Base-by-base conservation (phyloP, 2,329 filamentous ascomycete species). In the Cladophialophora chaetospira region DNA sequence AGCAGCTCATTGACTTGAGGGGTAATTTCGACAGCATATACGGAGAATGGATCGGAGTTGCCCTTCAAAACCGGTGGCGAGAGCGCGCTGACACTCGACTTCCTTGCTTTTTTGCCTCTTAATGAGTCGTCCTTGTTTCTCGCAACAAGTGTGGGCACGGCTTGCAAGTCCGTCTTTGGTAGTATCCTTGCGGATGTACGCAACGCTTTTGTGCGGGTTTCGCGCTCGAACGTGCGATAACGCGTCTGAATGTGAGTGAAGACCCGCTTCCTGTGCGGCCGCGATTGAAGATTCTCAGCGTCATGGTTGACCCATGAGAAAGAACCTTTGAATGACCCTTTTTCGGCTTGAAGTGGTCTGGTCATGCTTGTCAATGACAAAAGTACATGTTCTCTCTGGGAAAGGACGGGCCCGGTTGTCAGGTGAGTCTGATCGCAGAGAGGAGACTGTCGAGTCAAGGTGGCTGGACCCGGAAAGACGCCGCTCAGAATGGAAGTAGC, bases 191-290 rank as follows among this genome's bases (percentile, higher is more conserved):
- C 35, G 2, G 35, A 38, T 38, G 35, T 17, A 10, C 35, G 35
- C 35, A 38, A 38, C 11, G 35, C 15, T 17, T 38, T 38, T 38
- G 35, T 38, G n/a, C 35, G 35, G 21, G 9, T 38, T 10, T 13
- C 35, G 21, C 35, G 35, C 15, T 38, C 35, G 35, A 38, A 38
- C 3, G 15, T n/a, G 15, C 23, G 47, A 35, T 51, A 51, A 5
- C 35, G 28, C 26, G 47, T 35, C 42, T 51, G 47, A 10, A 51
- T 51, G 35, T 51, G 35, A 8, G 47, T 40, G 47, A 51, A 51
- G 10, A 51, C 47, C 35, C 26, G 31, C 5, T 51, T 29, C 17
- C 47, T 29, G 36, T 51, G 35, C 13, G 47, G 47, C 23, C 5
- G n/a, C 13, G 47, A 33, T 23, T 51, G 26, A 28, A 21, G 47